Base-by-base conservation (phyloP, 2,329 filamentous ascomycete species). In the Calonectria honghensis region DNA sequence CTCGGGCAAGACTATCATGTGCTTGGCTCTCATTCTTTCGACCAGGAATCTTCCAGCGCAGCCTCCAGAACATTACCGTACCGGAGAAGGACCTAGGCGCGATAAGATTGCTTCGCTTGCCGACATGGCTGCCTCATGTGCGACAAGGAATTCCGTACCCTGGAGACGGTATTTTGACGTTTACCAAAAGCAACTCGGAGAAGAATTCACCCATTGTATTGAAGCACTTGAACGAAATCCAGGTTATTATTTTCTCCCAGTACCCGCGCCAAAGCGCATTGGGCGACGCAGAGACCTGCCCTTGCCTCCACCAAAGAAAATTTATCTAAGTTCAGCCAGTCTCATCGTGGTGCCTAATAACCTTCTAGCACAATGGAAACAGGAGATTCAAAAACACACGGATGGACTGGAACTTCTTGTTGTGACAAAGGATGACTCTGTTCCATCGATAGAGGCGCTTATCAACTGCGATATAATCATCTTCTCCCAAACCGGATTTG, bases 1-100 rank as follows among this genome's bases (percentile, higher is more conserved):
- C 7, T 86, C 90, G 0, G 96, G 96, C 0, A 98, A 98, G 86
- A 98, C 96, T 0, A 85, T 98, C 32, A 98, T 98, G 14, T 96
- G 94, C 76, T 86, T 98, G 24, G 89, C 93, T 9, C 86, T 95
- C 2, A 92, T 98, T 50, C 87, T 97, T 32, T 93, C 95, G 3
- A 98, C 95, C 0, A 92, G 91, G 79, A 88, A 92, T 39, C 90
- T 96, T 75, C 90, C 92, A 14, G 91, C 95, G 6, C 85, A 88
- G 24, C 90, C 94, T 4, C 93, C 96, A 2, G 89, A 92, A 4
- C 83, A 93, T 68, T 91, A 93, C 80, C 86, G 89, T 78, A 54
- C 81, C 73, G 76, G 83, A 72, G 80, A 87, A 65, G 78, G 85
- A 51, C 86, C 81, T 61, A 85, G 79, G 77, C 87, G 78, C 61